phyloP scores from a whole-genome alignment of 75 land plant genomes.

The Pinus tabuliformis region DNA sequence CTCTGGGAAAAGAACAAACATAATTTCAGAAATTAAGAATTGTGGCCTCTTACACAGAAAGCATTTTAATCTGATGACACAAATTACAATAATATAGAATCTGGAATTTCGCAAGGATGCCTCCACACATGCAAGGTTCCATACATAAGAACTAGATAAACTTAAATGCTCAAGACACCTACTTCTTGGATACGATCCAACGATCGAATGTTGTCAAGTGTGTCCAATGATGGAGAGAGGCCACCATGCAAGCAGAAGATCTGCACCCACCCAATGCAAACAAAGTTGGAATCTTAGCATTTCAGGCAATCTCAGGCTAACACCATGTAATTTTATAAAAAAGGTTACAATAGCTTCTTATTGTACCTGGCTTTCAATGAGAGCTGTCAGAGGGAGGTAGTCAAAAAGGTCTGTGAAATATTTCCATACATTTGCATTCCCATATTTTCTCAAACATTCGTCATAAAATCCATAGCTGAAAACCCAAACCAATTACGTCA shows the following conservation, averaged over 20 bases:
- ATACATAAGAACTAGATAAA: neutral
- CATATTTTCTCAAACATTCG: slow-evolving; percentile 87
- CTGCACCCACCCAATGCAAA: slow-evolving; percentile 16
- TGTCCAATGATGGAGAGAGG: slow-evolving; percentile 87
- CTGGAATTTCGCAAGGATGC: neutral
- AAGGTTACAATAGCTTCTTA: neutral
- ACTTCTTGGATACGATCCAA: slow-evolving; percentile 92
- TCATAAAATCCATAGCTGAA: slow-evolving; percentile 84
- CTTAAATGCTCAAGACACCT: slow-evolving; percentile 1
- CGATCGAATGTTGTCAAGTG: slow-evolving; percentile 77
- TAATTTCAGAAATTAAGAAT: neutral
- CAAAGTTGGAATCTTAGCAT: too few relatives aligned
- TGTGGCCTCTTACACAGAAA: neutral
- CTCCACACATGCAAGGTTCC: neutral
- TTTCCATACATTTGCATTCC: slow-evolving; percentile 93
- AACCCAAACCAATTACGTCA: neutral
- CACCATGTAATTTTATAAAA: too few relatives aligned
- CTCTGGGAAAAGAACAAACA: neutral
- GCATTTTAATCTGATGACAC: neutral
- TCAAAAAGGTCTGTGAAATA: slow-evolving; percentile 85
- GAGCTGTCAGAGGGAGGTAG: slow-evolving; percentile 74
- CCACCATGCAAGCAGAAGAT: slow-evolving; percentile 94
- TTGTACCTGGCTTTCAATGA: slow-evolving; percentile 75
- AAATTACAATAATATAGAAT: neutral
- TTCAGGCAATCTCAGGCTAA: too few relatives aligned